Percentiles rank a stretch among this genome's conserved stretches.
Evolutionary conservation across 192 early-diverging fungal genomes (phyloP).

Genomic region (Rhizophagus clarus): DNA sequence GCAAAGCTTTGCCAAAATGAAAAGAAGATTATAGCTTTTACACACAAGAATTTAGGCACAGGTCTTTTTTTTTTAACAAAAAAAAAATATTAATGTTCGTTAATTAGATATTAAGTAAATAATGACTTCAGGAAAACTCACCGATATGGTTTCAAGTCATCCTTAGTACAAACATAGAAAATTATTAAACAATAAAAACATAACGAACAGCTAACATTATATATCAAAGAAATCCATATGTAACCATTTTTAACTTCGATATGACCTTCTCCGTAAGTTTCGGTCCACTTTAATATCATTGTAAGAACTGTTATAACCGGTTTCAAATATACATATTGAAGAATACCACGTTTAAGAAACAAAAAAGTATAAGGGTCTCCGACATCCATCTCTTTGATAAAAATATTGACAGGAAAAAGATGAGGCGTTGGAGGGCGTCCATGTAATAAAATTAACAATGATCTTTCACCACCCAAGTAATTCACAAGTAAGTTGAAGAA

Average conservation of each 20-base stretch:
- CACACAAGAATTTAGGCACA: conserved; percentile 90
- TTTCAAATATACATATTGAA: conserved; percentile 94
- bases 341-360: conserved; percentile 84
- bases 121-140: conserved; percentile 24
- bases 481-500: conserved; percentile 88
- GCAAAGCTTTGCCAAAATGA: conserved; percentile 92
- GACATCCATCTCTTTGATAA: conserved; percentile 76
- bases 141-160: conserved; percentile 72
- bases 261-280: conserved; percentile 79
- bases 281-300: conserved; percentile 76
- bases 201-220: conserved; percentile 87
- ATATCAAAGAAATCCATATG: conserved; percentile 79
- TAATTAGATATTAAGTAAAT: neutral
- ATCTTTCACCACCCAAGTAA: conserved; percentile 88
- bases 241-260: conserved; percentile 72
- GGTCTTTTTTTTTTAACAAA: conserved; percentile 55
- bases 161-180: conserved; percentile 82
- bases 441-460: conserved; percentile 78
- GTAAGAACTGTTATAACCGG: conserved; percentile 77
- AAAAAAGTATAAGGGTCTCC: conserved; percentile 87
- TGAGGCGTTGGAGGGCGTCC: conserved; percentile 76
- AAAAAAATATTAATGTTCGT: neutral
- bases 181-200: conserved; percentile 86
- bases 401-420: conserved; percentile 78
- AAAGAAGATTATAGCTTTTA: conserved; percentile 94